phyloP scores from a whole-genome alignment of 768 basidiomycete species.

The Auricularia sp. region DNA sequence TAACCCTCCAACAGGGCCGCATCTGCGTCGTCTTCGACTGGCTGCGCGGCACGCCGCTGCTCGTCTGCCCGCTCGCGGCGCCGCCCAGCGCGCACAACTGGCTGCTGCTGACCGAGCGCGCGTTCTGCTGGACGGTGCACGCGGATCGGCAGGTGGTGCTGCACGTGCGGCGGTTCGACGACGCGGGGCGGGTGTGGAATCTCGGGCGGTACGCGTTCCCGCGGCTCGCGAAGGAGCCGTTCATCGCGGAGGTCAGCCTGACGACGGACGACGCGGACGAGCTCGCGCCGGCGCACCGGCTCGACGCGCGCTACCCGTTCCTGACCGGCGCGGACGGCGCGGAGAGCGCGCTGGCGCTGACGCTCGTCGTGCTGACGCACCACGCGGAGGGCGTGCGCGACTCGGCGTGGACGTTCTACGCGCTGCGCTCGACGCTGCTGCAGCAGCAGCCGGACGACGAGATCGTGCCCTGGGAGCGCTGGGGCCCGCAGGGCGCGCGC shows the following conservation, averaged over 20 bases:
- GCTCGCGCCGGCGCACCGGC: background rate
- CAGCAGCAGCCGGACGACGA: background rate
- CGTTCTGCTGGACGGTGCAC: slow-evolving; percentile 1
- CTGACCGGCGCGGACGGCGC: background rate
- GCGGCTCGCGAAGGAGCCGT: background rate
- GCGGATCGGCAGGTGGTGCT: background rate
- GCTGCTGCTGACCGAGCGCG: background rate
- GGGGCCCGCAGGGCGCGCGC: slow-evolving; percentile 42
- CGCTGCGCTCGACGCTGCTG: background rate
- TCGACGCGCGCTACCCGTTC: background rate
- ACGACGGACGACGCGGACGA: slow-evolving; percentile 1
- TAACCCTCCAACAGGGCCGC: background rate
- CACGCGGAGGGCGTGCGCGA: background rate
- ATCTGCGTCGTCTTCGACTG: background rate
- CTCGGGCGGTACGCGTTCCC: background rate
- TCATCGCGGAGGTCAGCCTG: background rate
- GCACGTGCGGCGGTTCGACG: background rate
- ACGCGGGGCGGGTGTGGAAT: background rate
- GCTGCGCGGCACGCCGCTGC: background rate
- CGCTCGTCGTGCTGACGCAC: background rate
- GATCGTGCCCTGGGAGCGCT: slow-evolving; percentile 35
- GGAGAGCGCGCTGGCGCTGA: background rate
- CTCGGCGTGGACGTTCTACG: background rate
- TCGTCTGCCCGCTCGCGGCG: background rate
- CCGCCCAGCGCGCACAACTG: background rate